Evolutionary conservation across 148 eudicot species (phyloP), one percentile per base, ranked within the genome.

Genomic region (Nepenthes gracilis): DNA sequence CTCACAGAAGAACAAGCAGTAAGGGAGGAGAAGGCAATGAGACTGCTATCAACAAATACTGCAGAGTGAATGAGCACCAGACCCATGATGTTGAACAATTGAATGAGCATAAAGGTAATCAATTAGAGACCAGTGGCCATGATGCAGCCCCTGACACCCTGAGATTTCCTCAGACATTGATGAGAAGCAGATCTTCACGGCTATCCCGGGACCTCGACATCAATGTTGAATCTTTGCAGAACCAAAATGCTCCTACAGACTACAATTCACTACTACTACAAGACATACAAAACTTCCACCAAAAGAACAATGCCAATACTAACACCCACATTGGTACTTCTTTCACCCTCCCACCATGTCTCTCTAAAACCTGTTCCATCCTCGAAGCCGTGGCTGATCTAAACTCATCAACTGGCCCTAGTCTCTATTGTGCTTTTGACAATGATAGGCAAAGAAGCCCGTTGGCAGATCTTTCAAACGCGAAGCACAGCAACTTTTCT

Each of bases 351-450:
- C 96, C 96, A 12, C 57, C 92, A 36, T 82, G 91, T 60, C 68
- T 84, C 35, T 74, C 83, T 53, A 88, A 93, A 66, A 90, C 93
- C 32, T 58, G 74, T 70, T 88, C 98, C 2, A 88, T 92, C 35
- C 71, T 92, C 5, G 98, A 88, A 53, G 99, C 99, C 35, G 96
- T 93, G 33, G 99, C 99, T 0, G 99, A 93, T 61, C 95, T 93
- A 35, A 93, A 88, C 70, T 92, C 98, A 60, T 70, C 76, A 36
- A 76, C 85, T 2, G 69, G 69, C 58, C 64, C 81, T n/a, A 70
- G 66, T 57, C 35, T 57, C 11, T 72, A 75, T 36, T 35, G 47
- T 14, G 53, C 54, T 9, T 58, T 64, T 43, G 37, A 66, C 37
- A 69, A 69, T 61, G 67, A 71, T 33, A 71, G 64, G 40, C 58